Conservation (phyloP, 805 yeast species). For the Lipomyces starkeyi region DNA sequence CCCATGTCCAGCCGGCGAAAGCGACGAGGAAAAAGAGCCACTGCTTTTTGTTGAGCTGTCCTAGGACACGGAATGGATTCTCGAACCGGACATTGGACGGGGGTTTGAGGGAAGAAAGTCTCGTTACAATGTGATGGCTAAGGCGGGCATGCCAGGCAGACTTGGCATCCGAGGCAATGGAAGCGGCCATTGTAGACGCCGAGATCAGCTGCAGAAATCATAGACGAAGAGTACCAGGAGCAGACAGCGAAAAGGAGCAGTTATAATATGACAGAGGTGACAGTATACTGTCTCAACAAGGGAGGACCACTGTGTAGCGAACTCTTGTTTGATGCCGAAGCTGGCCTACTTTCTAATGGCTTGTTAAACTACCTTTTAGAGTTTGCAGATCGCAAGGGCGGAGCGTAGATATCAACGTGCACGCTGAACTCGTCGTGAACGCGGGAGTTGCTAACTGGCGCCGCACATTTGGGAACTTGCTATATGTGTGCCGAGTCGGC, state of each 20-base stretch:
- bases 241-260: not conserved
- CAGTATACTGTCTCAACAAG: not conserved
- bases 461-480: not conserved
- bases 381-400: not conserved
- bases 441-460: not conserved
- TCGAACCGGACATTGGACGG: slow-evolving; percentile 36
- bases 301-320: not conserved
- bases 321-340: not conserved
- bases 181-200: not conserved
- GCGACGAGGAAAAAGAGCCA: slow-evolving; percentile 69
- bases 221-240: not conserved
- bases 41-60: slow-evolving; percentile 55
- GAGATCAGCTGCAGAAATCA: not conserved
- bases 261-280: not conserved
- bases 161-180: not conserved
- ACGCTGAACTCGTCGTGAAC: not conserved
- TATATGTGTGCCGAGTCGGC: not conserved
- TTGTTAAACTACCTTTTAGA: no score
- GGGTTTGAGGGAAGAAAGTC: slow-evolving; percentile 45
- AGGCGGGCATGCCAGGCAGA: slow-evolving; percentile 29
- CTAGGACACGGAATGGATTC: slow-evolving; percentile 69
- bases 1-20: slow-evolving; percentile 71
- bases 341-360: no score
- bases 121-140: slow-evolving; percentile 43
- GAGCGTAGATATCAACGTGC: not conserved